A percentile compares a stretch with the other conserved stretches of the same genome.
Conservation (phyloP, 345 rosid genomes). For the Dipteronia dyeriana region DNA sequence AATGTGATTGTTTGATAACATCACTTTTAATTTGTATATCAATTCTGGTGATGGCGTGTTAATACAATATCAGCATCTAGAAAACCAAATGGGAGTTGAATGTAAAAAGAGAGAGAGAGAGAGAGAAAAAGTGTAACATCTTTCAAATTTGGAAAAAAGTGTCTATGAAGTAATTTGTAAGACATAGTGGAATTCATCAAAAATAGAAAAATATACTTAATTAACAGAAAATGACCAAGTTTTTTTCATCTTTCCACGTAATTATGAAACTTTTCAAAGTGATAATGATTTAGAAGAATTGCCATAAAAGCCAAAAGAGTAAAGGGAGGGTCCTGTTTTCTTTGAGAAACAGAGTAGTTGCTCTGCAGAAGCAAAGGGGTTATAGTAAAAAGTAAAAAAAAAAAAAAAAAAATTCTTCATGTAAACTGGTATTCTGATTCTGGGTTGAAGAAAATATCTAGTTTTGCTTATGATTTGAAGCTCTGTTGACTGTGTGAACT, state of each 20-base stretch:
- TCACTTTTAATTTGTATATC: constrained; percentile 9
- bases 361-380: constrained; percentile 4
- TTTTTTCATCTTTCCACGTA: constrained; percentile 34
- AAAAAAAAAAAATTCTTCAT: too few species aligned
- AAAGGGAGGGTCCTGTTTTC: constrained; percentile 17
- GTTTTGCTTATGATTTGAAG: not conserved
- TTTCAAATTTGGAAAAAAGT: constrained; percentile 11
- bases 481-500: not conserved
- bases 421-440: not conserved
- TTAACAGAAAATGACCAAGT: constrained; percentile 21
- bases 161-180: constrained; percentile 14
- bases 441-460: not conserved
- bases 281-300: constrained; percentile 45
- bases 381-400: too few species aligned
- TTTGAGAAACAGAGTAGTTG: constrained; percentile 13
- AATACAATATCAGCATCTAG: constrained; percentile 19
- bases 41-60: constrained; percentile 22
- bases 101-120: too few species aligned
- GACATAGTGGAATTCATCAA: constrained; percentile 25
- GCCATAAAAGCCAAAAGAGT: constrained; percentile 25
- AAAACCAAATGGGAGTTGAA: constrained; percentile 1
- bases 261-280: constrained; percentile 48
- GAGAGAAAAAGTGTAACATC: not conserved
- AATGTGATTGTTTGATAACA: not conserved
- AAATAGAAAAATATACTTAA: constrained; percentile 21